These are phyloP conservation scores for Apophysomyces elegans DNA, from an alignment of 371 early-diverging fungal genomes.

Conservation along the genomic window DNA sequence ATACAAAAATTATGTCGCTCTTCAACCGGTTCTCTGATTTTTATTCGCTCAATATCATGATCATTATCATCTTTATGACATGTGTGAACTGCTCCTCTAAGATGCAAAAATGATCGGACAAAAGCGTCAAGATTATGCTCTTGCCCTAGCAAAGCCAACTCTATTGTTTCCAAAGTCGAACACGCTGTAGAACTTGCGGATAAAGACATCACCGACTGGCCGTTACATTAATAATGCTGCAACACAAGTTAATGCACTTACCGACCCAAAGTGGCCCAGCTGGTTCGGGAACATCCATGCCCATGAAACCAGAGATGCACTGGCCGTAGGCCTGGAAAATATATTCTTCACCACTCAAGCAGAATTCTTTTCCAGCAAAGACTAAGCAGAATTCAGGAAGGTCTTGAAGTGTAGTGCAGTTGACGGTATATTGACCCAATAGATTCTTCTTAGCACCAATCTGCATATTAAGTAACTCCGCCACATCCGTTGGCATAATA, in stretches of 20 bases:
- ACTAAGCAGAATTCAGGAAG: constrained; percentile 79
- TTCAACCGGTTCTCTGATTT: neutral
- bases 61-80: too few relatives aligned
- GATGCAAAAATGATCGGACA: too few relatives aligned
- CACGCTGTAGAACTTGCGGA: constrained; percentile 87
- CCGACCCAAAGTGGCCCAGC: constrained; percentile 72
- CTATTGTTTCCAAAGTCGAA: constrained; percentile 86
- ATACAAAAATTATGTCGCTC: neutral
- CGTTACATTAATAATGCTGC: constrained; percentile 32
- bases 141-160: constrained; percentile 68
- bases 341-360: constrained; percentile 66
- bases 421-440: constrained; percentile 86
- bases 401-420: constrained; percentile 66
- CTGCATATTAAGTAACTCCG: constrained; percentile 82
- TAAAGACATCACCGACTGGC: constrained; percentile 90
- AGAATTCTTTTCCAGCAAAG: constrained; percentile 75
- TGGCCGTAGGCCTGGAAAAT: constrained; percentile 78
- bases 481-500: constrained; percentile 71
- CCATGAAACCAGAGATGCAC: constrained; percentile 93
- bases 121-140: too few relatives aligned
- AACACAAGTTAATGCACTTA: constrained; percentile 19
- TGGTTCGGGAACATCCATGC: constrained; percentile 81
- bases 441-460: constrained; percentile 91
- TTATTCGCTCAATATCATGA: neutral
- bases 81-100: too few relatives aligned